Percentiles rank a stretch among this genome's conserved stretches.
These are phyloP conservation scores for Castanopsis chinensis DNA, from an alignment of 306 rosid species.

Conservation along the genomic window DNA sequence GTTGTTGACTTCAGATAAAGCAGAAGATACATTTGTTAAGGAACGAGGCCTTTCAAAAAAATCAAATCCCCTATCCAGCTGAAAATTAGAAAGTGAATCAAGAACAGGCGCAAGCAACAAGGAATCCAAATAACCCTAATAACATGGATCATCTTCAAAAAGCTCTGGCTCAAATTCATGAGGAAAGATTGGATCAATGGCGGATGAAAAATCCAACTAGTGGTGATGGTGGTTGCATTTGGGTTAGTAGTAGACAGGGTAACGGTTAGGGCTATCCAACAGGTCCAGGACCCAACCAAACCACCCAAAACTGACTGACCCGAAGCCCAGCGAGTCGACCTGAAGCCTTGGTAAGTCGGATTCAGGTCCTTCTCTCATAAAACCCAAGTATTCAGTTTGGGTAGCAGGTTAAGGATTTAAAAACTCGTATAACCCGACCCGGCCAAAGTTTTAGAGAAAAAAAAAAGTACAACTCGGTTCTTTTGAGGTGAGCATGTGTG, in stretches of 20 bases:
- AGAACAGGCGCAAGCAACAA: slow-evolving; percentile 92
- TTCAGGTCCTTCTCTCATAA: too few species aligned
- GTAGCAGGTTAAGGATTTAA: too few species aligned
- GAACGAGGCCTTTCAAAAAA: slow-evolving; percentile 39
- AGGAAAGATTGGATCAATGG: slow-evolving; percentile 67
- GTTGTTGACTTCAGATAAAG: slow-evolving; percentile 53
- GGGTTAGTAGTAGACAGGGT: slow-evolving; percentile 49
- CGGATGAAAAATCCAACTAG: slow-evolving; percentile 85
- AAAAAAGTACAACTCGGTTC: too few species aligned
- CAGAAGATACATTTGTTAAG: slow-evolving; percentile 45
- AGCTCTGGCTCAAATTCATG: slow-evolving; percentile 78
- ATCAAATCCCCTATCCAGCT: slow-evolving; percentile 51
- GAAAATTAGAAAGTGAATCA: slow-evolving; percentile 90
- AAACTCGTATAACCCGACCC: too few species aligned
- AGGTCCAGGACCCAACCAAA: too few species aligned
- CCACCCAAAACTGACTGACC: too few species aligned
- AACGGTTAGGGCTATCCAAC: too few species aligned
- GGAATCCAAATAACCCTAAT: slow-evolving; percentile 45
- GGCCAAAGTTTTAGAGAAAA: too few species aligned
- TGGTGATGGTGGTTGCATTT: slow-evolving; percentile 40
- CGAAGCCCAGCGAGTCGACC: too few species aligned
- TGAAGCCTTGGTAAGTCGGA: too few species aligned
- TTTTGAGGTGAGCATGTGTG: too few species aligned
- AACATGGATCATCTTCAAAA: slow-evolving; percentile 85
- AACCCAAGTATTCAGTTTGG: too few species aligned